Evolutionary conservation across 202 grass and related monocot species (phyloP).

Genomic region (Alloteropsis angusta): DNA sequence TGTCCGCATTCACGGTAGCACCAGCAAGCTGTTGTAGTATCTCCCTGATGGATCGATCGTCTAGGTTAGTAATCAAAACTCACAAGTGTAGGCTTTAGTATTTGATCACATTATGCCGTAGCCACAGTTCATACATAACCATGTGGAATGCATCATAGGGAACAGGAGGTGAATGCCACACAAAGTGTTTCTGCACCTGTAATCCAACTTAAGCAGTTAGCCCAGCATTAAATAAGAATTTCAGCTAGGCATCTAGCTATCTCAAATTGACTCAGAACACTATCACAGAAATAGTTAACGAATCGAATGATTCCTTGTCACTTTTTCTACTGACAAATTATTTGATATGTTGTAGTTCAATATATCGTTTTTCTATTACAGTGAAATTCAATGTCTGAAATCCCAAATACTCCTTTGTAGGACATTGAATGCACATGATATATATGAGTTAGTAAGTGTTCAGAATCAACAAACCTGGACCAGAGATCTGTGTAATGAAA

Average conservation of each 20-base stretch:
- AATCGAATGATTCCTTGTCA: constrained; percentile 1
- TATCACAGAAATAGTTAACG: neutral
- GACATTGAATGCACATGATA: neutral
- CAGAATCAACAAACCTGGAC: constrained; percentile 56
- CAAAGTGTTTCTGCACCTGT: constrained; percentile 92
- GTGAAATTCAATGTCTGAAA: constrained; percentile 1
- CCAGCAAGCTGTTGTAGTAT: neutral
- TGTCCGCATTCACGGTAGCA: neutral
- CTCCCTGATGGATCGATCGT: neutral
- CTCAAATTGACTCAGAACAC: neutral
- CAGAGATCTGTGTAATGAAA: constrained; percentile 75
- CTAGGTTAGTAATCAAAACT: constrained; percentile 11
- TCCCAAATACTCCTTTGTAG: neutral
- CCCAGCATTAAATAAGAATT: neutral
- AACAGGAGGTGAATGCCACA: constrained; percentile 89
- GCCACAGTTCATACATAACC: constrained; percentile 95
- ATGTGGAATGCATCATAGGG: constrained; percentile 89
- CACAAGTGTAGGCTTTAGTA: constrained; percentile 38
- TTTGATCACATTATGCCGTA: constrained; percentile 73
- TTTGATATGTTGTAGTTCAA: neutral
- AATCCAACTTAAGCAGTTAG: constrained; percentile 23
- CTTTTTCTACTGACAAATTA: neutral
- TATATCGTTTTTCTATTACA: neutral
- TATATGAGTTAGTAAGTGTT: constrained; percentile 2
- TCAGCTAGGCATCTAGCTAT: neutral